These are phyloP conservation scores for Tetracladium marchalianum DNA, from an alignment of 495 filamentous ascomycete genomes.

Conservation along the genomic window DNA sequence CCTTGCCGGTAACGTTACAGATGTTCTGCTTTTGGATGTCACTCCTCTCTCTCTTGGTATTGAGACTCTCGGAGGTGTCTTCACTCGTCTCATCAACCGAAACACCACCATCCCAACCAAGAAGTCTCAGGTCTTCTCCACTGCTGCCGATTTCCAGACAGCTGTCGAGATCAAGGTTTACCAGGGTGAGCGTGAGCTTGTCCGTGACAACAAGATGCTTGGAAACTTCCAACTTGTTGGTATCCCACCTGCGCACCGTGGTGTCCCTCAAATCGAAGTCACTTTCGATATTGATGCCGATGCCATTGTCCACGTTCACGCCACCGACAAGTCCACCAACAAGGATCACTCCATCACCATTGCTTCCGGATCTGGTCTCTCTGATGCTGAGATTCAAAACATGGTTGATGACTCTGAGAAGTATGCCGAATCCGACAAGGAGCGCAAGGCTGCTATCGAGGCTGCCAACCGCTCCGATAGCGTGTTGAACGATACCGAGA, in stretches of 20 bases:
- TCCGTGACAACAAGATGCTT: conserved; percentile 97
- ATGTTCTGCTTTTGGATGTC: conserved; percentile 92
- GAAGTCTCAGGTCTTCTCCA: conserved; percentile 98
- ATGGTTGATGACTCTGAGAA: conserved; percentile 98
- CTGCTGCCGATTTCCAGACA: conserved; percentile 97
- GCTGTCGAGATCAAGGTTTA: conserved; percentile 99
- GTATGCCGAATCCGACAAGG: conserved; percentile 90
- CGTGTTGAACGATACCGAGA: conserved; percentile 95
- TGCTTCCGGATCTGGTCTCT: conserved; percentile 95
- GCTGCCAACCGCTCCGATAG: conserved; percentile 93
- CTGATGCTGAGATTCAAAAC: conserved; percentile 82
- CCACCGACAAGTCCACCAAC: conserved; percentile 98
- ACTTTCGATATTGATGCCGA: conserved; percentile 99
- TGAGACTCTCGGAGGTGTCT: conserved; percentile 98
- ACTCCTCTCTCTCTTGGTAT: conserved; percentile 98
- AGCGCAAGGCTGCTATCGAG: conserved; percentile 92
- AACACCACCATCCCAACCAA: conserved; percentile 99
- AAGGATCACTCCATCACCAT: conserved; percentile 99
- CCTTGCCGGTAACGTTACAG: conserved; percentile 91
- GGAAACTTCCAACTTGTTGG: conserved; percentile 99
- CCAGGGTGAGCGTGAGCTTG: conserved; percentile 99
- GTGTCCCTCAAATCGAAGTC: conserved; percentile 96
- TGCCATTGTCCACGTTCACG: conserved; percentile 96
- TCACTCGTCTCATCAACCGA: conserved; percentile 98
- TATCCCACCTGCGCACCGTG: conserved; percentile 94